Evolutionary conservation across 805 yeast species (phyloP).

Genomic region (Dipodascopsis tothii): DNA sequence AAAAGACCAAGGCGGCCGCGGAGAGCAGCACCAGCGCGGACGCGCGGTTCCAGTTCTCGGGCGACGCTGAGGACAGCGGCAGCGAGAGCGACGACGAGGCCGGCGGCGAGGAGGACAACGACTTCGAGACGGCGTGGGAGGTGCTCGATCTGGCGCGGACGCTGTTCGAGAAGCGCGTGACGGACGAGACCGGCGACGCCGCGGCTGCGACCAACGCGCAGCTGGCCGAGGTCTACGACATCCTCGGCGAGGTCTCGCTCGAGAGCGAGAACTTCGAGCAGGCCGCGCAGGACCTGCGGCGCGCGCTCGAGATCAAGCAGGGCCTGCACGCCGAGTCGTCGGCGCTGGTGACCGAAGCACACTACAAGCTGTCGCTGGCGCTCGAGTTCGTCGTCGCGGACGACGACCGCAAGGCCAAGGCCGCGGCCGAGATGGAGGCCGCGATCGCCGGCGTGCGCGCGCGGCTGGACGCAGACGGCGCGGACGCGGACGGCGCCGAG

Average conservation of each 20-base stretch:
- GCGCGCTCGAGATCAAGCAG: constrained; percentile 48
- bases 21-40: constrained; percentile 23
- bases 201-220: constrained; percentile 39
- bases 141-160: constrained; percentile 68
- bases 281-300: constrained; percentile 61
- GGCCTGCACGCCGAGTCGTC: constrained; percentile 40
- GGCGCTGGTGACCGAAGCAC: constrained; percentile 64
- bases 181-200: constrained; percentile 27
- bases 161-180: constrained; percentile 45
- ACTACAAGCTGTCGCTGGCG: constrained; percentile 73
- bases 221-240: constrained; percentile 65
- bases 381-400: constrained; percentile 60
- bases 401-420: constrained; percentile 33
- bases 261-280: constrained; percentile 77
- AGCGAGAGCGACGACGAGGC: constrained; percentile 28
- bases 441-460: constrained; percentile 46
- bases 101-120: constrained; percentile 45
- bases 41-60: constrained; percentile 22
- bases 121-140: constrained; percentile 85
- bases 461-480: constrained; percentile 35
- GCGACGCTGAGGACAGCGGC: constrained; percentile 27
- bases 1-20: constrained; percentile 2
- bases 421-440: constrained; percentile 46
- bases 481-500: constrained; percentile 33
- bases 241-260: constrained; percentile 81